A percentile compares a stretch with the other conserved stretches of the same genome.
phyloP scores from a whole-genome alignment of 371 early-diverging fungal genomes.

The Lichtheimia ornata region DNA sequence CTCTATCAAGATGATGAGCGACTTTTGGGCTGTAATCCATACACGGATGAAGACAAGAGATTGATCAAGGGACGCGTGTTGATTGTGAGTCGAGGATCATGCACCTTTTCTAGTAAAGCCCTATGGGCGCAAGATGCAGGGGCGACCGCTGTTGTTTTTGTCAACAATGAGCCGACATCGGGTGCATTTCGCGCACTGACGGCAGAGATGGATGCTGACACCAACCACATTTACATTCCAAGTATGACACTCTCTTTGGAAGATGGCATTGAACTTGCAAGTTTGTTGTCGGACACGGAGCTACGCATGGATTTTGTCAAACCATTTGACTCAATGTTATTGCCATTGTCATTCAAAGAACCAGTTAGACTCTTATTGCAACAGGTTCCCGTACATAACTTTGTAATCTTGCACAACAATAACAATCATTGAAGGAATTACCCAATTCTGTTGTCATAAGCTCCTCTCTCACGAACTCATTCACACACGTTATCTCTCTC shows the following conservation, averaged over 20 bases:
- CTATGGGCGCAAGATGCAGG: constrained; percentile 50
- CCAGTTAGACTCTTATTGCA: too few relatives aligned
- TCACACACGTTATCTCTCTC: not conserved
- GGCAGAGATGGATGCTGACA: constrained; percentile 1
- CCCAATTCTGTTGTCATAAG: too few relatives aligned
- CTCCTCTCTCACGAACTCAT: too few relatives aligned
- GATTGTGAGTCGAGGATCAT: constrained; percentile 49
- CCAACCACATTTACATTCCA: constrained; percentile 6
- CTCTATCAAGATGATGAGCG: constrained; percentile 17
- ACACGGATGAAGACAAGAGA: constrained; percentile 14
- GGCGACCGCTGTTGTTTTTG: constrained; percentile 46
- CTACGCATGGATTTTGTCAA: too few relatives aligned
- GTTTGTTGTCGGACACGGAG: not conserved
- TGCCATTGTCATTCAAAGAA: too few relatives aligned
- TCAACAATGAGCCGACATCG: constrained; percentile 20
- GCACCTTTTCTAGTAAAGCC: constrained; percentile 50
- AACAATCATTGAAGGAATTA: not conserved
- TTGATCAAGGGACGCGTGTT: constrained; percentile 33
- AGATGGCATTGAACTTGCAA: constrained; percentile 7
- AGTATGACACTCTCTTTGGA: constrained; percentile 15
- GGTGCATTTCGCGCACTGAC: constrained; percentile 19
- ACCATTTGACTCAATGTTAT: too few relatives aligned
- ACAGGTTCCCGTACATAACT: constrained; percentile 5
- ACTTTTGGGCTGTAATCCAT: constrained; percentile 40
- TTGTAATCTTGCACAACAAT: constrained; percentile 3